Evolutionary conservation across 495 filamentous ascomycete species (phyloP), one percentile per base, ranked within the genome.

Genomic region (Hypoxylon crocopeplum): DNA sequence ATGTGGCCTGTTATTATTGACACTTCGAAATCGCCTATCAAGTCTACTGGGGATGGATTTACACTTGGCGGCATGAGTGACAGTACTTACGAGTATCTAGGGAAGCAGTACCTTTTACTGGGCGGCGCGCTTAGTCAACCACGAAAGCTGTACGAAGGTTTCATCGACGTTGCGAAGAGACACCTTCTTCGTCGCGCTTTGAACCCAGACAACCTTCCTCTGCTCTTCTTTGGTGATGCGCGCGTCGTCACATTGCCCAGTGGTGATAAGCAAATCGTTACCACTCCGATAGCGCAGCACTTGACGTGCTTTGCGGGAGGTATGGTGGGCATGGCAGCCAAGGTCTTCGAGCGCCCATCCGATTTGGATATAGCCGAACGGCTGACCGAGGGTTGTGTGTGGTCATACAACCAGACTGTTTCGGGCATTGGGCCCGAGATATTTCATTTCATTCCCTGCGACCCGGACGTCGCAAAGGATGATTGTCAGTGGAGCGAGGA

Each of bases 381-480:
- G 64, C 75, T 97, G 13, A 90, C 90, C 0, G 88, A 93, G 50
- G 91, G 89, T 34, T 96, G 92, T 67, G 86, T 94, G n/a, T 96
- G 89, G 91, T 85, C 88, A 2, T 96, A 96, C 68, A 84, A 88
- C 53, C 73, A 79, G 20, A 90, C 87, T 3, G 46, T 51, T 15
- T 88, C 88, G 0, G 91, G 90, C 2, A 87, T 96, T 59, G 90
- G 88, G 76, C 92, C 92, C 1, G 92, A 96, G 69, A 71, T 75
- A 10, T 92, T 88, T 70, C 60, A 71, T 7, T 71, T 84, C 5
- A 68, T 88, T 10, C 77, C 80, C 4, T 94, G 90, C 64, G 76
- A 82, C 25, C 75, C 53, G 6, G 68, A 71, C 3, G 36, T 25
- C 34, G 50, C 62, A 10, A 61, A 59, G 22, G 68, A 71, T 36